These are phyloP conservation scores for Physcia stellaris DNA, from an alignment of 495 filamentous ascomycete genomes.

Conservation along the genomic window DNA sequence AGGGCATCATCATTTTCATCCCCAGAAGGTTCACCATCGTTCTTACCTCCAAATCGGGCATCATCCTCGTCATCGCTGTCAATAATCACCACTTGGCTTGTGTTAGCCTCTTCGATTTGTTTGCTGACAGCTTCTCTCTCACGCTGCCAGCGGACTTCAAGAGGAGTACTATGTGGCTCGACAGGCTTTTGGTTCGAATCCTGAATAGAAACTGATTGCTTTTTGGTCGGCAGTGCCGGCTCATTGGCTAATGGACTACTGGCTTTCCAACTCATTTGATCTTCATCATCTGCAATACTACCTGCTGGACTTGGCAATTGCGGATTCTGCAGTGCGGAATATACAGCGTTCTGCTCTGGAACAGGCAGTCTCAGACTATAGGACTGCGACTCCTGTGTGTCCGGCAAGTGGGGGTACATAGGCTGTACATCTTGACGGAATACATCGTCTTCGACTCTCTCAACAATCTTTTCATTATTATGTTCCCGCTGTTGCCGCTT, in stretches of 20 bases:
- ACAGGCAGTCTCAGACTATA: constrained; percentile 5
- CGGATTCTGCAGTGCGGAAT: constrained; percentile 8
- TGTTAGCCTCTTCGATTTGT: constrained; percentile 33
- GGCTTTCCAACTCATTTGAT: constrained; percentile 22
- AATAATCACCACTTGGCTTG: constrained; percentile 35
- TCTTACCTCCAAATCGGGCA: no score
- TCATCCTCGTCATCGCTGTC: constrained; percentile 28
- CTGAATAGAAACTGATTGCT: background rate
- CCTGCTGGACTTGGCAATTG: constrained; percentile 19
- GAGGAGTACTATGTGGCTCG: background rate
- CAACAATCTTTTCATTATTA: background rate
- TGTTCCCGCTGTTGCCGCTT: constrained; percentile 14
- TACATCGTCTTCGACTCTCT: background rate
- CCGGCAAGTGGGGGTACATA: constrained; percentile 1
- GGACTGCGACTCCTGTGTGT: background rate
- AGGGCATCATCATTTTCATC: constrained; percentile 7
- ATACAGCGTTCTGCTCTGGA: background rate
- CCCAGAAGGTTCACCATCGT: constrained; percentile 4
- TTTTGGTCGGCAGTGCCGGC: background rate
- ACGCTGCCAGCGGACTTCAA: constrained; percentile 33
- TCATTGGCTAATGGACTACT: constrained; percentile 14
- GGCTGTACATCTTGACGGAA: background rate
- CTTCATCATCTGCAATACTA: constrained; percentile 11
- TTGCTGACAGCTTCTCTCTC: constrained; percentile 37
- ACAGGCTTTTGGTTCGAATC: background rate